Conservation (phyloP, 306 rosid genomes). For the Echinosophora koreensis region DNA sequence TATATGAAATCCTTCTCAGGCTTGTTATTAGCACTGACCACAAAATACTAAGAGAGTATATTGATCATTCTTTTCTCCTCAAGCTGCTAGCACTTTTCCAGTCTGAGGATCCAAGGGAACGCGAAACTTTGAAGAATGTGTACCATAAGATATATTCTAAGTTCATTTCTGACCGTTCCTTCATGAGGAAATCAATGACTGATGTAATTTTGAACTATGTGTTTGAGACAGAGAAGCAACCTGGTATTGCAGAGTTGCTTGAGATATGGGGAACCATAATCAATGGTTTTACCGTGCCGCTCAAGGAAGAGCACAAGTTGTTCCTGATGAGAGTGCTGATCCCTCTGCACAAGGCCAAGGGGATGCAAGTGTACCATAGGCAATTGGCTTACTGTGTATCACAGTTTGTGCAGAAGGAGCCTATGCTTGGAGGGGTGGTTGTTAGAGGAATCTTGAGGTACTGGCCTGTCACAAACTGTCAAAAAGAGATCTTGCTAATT, state of each 20-base stretch:
- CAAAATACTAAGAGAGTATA: constrained; percentile 46
- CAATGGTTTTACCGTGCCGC: constrained; percentile 84
- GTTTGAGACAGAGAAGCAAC: constrained; percentile 70
- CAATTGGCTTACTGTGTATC: constrained; percentile 82
- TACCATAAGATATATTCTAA: constrained; percentile 73
- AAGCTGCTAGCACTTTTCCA: constrained; percentile 69
- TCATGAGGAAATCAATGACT: constrained; percentile 84
- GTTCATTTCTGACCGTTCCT: constrained; percentile 59
- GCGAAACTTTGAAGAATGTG: constrained; percentile 74
- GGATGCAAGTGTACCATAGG: constrained; percentile 72
- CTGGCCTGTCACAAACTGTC: constrained; percentile 86
- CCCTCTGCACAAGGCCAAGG: constrained; percentile 83
- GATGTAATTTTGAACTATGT: constrained; percentile 69
- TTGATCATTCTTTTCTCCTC: constrained; percentile 61
- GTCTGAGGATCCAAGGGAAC: constrained; percentile 83
- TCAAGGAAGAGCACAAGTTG: constrained; percentile 89
- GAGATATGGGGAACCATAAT: constrained; percentile 94
- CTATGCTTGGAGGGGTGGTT: constrained; percentile 80
- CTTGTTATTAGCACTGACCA: constrained; percentile 59
- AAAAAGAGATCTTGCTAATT: constrained; percentile 76
- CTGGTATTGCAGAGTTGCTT: constrained; percentile 83
- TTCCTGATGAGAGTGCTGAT: constrained; percentile 84
- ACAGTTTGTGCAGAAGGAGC: constrained; percentile 93
- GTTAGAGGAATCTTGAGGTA: constrained; percentile 81
- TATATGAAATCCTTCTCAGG: constrained; percentile 70